Evolutionary conservation across 805 yeast species (phyloP), one percentile per base, ranked within the genome.

Genomic region (Yarrowia hollandica): DNA sequence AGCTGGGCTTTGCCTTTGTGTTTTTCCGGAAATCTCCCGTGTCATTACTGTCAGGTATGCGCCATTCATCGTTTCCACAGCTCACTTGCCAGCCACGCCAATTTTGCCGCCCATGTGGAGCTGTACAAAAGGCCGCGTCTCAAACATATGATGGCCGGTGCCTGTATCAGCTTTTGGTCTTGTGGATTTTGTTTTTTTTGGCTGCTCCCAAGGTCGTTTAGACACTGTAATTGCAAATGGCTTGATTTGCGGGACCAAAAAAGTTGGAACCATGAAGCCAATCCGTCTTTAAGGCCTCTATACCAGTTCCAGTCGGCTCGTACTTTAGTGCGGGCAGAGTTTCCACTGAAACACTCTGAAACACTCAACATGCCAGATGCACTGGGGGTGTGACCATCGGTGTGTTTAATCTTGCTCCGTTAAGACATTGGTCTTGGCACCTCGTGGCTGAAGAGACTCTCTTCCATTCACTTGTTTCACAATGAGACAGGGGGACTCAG

Each of bases 361-460:
- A 41, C 48, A 41, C 22, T 41, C 48, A 41, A 41, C 48, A 41
- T 41, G 48, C 9, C 4, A n/a, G 48, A 41, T 33, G 48, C 48
- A 41, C 48, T 41, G 33, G 48, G 23, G 23, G 33, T 41, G 48
- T 41, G 48, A 41, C 48, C 48, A 26, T 41, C 48, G 22, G 33
- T 25, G 33, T 41, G 48, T 41, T 41, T 41, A 41, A 41, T 25
- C 22, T 18, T 16, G 48, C 48, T 41, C 33, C n/a, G 19, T 16
- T 41, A 22, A 41, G 48, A 41, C 48, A 41, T 41, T 25, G 48
- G 33, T 41, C 48, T 41, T 41, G 48, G 48, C 48, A 15, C 37
- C 37, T 33, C 37, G 12, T 35, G 10, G 15, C n/a, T n/a, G n/a
- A n/a, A n/a, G n/a, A 2, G 11, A 26, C 22, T 5, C 33, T 5